These are phyloP conservation scores for Salvia rosmarinus DNA, from an alignment of 257 asterid genomes.

Conservation along the genomic window DNA sequence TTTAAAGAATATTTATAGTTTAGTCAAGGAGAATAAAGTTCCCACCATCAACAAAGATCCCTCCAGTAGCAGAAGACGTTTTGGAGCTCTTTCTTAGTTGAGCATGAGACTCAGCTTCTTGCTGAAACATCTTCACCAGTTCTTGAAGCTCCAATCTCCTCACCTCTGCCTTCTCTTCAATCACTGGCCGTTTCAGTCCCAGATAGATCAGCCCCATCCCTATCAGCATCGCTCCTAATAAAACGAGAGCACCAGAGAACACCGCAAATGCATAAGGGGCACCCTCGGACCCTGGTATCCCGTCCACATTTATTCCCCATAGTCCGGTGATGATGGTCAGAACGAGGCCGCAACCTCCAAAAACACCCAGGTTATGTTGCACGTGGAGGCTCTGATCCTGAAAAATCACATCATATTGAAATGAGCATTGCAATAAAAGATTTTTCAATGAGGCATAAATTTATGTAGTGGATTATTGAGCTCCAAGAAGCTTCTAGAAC, in stretches of 20 bases:
- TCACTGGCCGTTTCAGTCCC: conserved; percentile 44
- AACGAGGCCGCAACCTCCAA: conserved; percentile 50
- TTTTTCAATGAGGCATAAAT: background rate
- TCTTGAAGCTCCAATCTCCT: conserved; percentile 49
- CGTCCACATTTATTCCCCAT: conserved; percentile 49
- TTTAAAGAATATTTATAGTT: too few species aligned
- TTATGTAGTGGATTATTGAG: background rate
- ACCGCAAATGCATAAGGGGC: conserved; percentile 49
- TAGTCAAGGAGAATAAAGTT: conserved; percentile 27
- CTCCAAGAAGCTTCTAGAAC: conserved; percentile 24
- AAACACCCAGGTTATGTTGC: conserved; percentile 50
- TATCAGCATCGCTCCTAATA: conserved; percentile 44
- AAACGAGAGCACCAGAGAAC: conserved; percentile 35
- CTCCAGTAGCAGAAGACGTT: conserved; percentile 14
- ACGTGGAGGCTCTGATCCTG: conserved; percentile 50
- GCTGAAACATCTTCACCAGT: conserved; percentile 45
- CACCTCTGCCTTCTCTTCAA: conserved; percentile 42
- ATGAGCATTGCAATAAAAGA: background rate
- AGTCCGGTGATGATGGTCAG: conserved; percentile 46
- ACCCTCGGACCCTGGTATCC: conserved; percentile 41
- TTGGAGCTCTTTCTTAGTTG: conserved; percentile 40
- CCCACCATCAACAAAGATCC: conserved; percentile 18
- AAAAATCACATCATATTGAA: background rate
- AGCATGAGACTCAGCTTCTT: conserved; percentile 54
- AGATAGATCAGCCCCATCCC: conserved; percentile 43